phyloP scores from a whole-genome alignment of 306 rosid species.

The Albizia julibrissin region DNA sequence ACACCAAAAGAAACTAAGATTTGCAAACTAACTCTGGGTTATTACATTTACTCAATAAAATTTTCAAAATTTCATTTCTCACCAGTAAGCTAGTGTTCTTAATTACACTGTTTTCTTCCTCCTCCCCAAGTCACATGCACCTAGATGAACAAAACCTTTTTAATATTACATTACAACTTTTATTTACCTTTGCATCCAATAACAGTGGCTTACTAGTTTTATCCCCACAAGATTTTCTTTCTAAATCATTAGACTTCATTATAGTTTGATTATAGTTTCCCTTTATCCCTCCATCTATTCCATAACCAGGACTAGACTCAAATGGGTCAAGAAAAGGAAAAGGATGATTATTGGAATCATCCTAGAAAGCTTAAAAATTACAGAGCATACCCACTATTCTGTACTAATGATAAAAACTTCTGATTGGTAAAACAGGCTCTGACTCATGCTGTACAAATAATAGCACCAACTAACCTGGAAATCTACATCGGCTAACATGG shows the following conservation, averaged over 20 bases:
- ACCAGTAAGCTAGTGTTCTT: neutral
- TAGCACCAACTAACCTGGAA: slow-evolving; percentile 53
- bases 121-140: neutral
- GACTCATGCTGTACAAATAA: neutral
- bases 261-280: neutral
- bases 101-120: neutral
- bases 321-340: neutral
- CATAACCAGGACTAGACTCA: neutral
- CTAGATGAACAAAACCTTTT: neutral
- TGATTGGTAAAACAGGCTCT: neutral
- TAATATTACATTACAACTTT: neutral
- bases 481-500: slow-evolving; percentile 43
- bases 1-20: neutral
- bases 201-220: neutral
- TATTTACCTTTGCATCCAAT: neutral
- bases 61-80: neutral
- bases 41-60: neutral
- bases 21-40: neutral
- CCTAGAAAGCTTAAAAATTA: slow-evolving; percentile 6
- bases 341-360: neutral
- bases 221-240: neutral
- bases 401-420: neutral
- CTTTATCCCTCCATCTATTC: neutral
- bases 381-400: slow-evolving; percentile 9
- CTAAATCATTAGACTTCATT: neutral